These are phyloP conservation scores for Candida koratica DNA, from an alignment of 805 yeast species.

Conservation along the genomic window DNA sequence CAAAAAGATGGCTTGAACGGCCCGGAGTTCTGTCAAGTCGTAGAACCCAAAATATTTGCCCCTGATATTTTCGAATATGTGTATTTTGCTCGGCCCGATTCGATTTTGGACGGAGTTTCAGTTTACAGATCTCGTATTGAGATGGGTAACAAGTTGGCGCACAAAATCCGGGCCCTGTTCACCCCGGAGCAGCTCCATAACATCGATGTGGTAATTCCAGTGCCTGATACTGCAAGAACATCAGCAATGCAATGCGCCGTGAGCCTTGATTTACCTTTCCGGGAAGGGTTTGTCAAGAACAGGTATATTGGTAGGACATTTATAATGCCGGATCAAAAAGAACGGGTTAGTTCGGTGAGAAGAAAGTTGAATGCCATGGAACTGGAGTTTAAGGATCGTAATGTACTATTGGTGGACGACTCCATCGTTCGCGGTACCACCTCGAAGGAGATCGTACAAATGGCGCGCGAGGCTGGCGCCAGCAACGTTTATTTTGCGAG, in stretches of 20 bases:
- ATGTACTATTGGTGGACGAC: conserved; percentile 90
- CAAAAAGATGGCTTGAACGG: conserved; percentile 53
- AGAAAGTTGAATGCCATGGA: conserved; percentile 95
- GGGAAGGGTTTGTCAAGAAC: conserved; percentile 97
- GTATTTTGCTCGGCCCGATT: conserved; percentile 96
- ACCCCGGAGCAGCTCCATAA: conserved; percentile 26
- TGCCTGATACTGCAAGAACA: conserved; percentile 97
- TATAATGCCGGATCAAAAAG: conserved; percentile 96
- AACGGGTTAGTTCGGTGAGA: conserved; percentile 89
- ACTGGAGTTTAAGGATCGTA: conserved; percentile 79
- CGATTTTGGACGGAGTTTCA: conserved; percentile 93
- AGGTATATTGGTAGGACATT: conserved; percentile 96
- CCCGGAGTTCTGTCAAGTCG: conserved; percentile 87
- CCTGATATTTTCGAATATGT: conserved; percentile 98
- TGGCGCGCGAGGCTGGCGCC: conserved; percentile 99
- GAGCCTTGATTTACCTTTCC: conserved; percentile 71
- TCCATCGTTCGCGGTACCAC: conserved; percentile 98
- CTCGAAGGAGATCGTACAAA: conserved; percentile 88
- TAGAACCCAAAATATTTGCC: conserved; percentile 69
- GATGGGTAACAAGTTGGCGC: conserved; percentile 90
- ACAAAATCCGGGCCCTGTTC: conserved; percentile 48
- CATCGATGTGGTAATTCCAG: conserved; percentile 95
- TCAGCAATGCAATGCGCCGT: conserved; percentile 92
- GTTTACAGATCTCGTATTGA: conserved; percentile 89
- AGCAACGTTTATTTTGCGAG: conserved; percentile 92